phyloP scores from a whole-genome alignment of 257 asterid species.

The Forsythia viridissima region DNA sequence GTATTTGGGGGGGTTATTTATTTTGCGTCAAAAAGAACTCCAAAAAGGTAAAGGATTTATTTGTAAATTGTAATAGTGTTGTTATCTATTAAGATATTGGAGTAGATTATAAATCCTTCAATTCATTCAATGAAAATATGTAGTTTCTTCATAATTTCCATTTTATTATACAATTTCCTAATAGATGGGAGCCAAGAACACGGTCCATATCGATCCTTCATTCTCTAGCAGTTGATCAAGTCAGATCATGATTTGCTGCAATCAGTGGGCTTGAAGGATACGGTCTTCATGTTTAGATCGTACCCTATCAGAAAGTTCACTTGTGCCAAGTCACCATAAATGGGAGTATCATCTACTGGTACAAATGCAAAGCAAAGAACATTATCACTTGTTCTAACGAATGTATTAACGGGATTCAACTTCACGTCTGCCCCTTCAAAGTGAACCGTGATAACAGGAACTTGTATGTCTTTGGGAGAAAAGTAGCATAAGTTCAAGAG shows the following conservation, averaged over 20 bases:
- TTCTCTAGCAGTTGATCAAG: neutral
- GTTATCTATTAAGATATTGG: no score
- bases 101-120: no score
- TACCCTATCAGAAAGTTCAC: conserved; percentile 50
- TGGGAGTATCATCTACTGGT: neutral
- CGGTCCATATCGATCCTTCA: neutral
- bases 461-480: neutral
- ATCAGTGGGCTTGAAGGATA: conserved; percentile 39
- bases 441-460: conserved; percentile 45
- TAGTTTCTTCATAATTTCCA: neutral
- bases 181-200: neutral
- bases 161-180: no score
- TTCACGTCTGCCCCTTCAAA: conserved; percentile 60
- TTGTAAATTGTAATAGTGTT: no score
- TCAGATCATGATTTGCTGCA: conserved; percentile 26
- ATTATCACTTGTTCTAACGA: conserved; percentile 23
- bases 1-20: no score
- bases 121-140: neutral
- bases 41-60: no score
- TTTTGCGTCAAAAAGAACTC: no score
- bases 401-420: conserved; percentile 36
- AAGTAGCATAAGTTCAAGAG: conserved; percentile 43
- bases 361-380: conserved; percentile 49
- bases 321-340: conserved; percentile 49
- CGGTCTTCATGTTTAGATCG: conserved; percentile 31